Conservation (phyloP, 305 asterid genomes). For the Plantago rigida region DNA sequence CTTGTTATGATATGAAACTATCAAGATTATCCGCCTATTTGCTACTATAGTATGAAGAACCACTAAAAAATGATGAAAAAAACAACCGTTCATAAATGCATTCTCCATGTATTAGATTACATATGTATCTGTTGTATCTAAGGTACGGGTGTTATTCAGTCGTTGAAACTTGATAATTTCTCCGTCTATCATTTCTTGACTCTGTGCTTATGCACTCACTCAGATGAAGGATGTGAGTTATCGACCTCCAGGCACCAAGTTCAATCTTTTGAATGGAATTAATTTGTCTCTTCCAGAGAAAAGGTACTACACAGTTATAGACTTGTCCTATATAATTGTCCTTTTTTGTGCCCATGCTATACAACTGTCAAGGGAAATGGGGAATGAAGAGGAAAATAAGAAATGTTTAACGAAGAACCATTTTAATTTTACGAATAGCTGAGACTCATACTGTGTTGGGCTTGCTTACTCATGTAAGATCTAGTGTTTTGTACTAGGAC, state of each 20-base stretch:
- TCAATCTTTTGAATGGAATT: conserved; percentile 54
- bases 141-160: conserved; percentile 11
- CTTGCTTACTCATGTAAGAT: no score
- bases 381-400: neutral
- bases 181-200: neutral
- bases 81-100: no score
- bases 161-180: conserved; percentile 18
- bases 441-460: no score
- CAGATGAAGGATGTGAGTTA: conserved; percentile 64
- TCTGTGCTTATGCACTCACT: neutral
- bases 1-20: no score
- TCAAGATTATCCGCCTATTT: no score
- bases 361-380: neutral
- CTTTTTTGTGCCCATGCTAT: conserved; percentile 2
- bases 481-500: no score
- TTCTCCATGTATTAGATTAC: no score
- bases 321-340: neutral
- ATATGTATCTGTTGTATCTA: no score
- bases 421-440: no score
- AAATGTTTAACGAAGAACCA: no score
- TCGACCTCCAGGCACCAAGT: conserved; percentile 78
- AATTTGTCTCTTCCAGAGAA: conserved; percentile 65
- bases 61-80: no score
- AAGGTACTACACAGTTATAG: conserved; percentile 35
- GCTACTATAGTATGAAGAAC: no score